Evolutionary conservation across 768 basidiomycete genomes (phyloP).

Genomic region (Pisolithus orientalis): DNA sequence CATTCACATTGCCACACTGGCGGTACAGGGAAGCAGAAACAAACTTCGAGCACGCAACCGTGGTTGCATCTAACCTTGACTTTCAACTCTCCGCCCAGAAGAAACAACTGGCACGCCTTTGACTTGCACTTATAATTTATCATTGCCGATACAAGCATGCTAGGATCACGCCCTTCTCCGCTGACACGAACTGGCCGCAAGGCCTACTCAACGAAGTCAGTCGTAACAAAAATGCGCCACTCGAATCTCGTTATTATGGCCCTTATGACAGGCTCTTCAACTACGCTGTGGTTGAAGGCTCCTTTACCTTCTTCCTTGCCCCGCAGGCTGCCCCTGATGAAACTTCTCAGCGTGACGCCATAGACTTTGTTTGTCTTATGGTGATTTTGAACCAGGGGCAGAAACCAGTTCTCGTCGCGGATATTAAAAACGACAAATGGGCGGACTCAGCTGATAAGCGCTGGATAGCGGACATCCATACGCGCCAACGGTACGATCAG

Average conservation of each 20-base stretch:
- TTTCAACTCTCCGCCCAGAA: too few species aligned
- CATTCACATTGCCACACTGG: neutral
- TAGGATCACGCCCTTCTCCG: conserved; percentile 6
- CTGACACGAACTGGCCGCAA: conserved; percentile 24
- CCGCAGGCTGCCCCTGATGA: conserved; percentile 22
- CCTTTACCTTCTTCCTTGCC: conserved; percentile 21
- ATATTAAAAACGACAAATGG: conserved; percentile 29
- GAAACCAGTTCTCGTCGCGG: conserved; percentile 28
- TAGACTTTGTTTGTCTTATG: conserved; percentile 13
- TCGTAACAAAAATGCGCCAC: conserved; percentile 12
- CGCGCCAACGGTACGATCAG: conserved; percentile 23
- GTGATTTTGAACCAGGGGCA: conserved; percentile 25
- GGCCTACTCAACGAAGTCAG: conserved; percentile 28
- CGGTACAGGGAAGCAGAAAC: too few species aligned
- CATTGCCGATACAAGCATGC: too few species aligned
- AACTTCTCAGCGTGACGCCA: neutral
- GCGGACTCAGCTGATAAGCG: conserved; percentile 19
- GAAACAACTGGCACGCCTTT: too few species aligned
- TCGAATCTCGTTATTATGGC: conserved; percentile 28
- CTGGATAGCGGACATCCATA: conserved; percentile 24
- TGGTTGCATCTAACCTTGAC: too few species aligned
- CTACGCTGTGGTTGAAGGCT: conserved; percentile 25
- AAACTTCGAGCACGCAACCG: too few species aligned
- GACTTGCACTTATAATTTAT: too few species aligned
- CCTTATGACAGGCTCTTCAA: conserved; percentile 35